These are phyloP conservation scores for Cystofilobasidium bisporidii DNA, from an alignment of 768 basidiomycete species.

Conservation along the genomic window DNA sequence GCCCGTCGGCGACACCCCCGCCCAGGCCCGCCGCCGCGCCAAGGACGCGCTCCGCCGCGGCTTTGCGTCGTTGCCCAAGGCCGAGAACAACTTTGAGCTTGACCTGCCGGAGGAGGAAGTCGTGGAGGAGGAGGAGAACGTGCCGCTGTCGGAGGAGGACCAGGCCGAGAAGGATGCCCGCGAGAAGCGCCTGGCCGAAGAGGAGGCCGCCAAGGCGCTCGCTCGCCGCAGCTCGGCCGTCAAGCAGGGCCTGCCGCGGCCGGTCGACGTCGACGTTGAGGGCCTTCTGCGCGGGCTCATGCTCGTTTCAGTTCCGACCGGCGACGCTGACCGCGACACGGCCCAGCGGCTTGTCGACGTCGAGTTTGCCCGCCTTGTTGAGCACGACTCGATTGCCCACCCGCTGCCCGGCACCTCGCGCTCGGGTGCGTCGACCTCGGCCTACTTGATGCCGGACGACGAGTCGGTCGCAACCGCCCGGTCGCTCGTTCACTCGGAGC, in stretches of 20 bases:
- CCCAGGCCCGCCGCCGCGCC: slow-evolving; percentile 53
- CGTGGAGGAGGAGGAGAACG: slow-evolving; percentile 43
- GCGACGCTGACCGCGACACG: slow-evolving; percentile 41
- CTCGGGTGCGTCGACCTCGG: slow-evolving; percentile 51
- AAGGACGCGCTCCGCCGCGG: slow-evolving; percentile 70
- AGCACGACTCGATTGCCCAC: slow-evolving; percentile 77
- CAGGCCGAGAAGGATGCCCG: slow-evolving; percentile 83
- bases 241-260: slow-evolving; percentile 73
- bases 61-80: slow-evolving; percentile 74
- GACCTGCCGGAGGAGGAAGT: slow-evolving; percentile 82
- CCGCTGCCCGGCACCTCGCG: slow-evolving; percentile 79
- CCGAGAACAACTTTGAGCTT: slow-evolving; percentile 95
- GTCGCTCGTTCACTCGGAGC: slow-evolving; percentile 62
- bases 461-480: slow-evolving; percentile 62
- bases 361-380: slow-evolving; percentile 68
- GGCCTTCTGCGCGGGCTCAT: slow-evolving; percentile 53
- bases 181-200: slow-evolving; percentile 55
- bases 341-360: slow-evolving; percentile 60
- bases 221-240: slow-evolving; percentile 73
- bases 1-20: slow-evolving; percentile 55
- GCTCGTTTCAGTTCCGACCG: slow-evolving; percentile 33
- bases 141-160: slow-evolving; percentile 60
- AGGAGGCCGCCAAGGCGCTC: slow-evolving; percentile 67
- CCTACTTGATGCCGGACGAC: slow-evolving; percentile 57
- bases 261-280: slow-evolving; percentile 66